Conservation (phyloP, 768 basidiomycete species). For the Porphyrellus cyaneotinctus region DNA sequence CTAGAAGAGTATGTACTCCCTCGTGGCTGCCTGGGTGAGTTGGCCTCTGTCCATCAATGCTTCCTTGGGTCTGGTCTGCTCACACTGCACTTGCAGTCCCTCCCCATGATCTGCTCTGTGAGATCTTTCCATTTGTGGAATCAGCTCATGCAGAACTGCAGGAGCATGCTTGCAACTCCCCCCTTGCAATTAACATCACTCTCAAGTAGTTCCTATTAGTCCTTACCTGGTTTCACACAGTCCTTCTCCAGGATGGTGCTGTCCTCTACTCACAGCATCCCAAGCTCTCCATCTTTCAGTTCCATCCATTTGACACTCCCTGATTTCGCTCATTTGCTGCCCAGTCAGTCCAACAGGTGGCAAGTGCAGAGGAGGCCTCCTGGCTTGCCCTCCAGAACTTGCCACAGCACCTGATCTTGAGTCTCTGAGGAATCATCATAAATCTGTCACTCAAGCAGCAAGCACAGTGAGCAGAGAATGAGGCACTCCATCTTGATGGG, state of each 20-base stretch:
- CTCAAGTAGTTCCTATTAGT: conserved; percentile 27
- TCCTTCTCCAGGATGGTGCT: conserved; percentile 36
- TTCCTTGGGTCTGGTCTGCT: not conserved
- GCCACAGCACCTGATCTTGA: conserved; percentile 12
- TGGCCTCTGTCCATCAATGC: not conserved
- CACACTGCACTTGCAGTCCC: conserved; percentile 21
- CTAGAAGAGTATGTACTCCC: conserved; percentile 21
- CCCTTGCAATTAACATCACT: conserved; percentile 12
- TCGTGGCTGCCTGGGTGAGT: conserved; percentile 1
- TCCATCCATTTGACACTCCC: conserved; percentile 24
- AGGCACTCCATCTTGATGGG: not conserved
- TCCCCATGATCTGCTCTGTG: conserved; percentile 1
- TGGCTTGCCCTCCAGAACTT: conserved; percentile 20
- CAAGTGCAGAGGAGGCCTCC: conserved; percentile 11
- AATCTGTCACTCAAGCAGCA: not conserved
- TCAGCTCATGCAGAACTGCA: not conserved
- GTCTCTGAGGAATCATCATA: not conserved
- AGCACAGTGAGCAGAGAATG: not conserved
- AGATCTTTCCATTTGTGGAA: conserved; percentile 10
- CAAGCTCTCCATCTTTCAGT: conserved; percentile 21
- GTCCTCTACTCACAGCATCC: conserved; percentile 25
- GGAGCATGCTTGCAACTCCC: not conserved
- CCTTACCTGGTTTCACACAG: conserved; percentile 20
- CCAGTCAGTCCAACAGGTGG: conserved; percentile 9
- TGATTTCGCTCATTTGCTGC: not conserved